A percentile compares a stretch with the other conserved stretches of the same genome.
These are phyloP conservation scores for Ophiocordyceps sinensis DNA, from an alignment of 2,329 filamentous ascomycete genomes.

Conservation along the genomic window DNA sequence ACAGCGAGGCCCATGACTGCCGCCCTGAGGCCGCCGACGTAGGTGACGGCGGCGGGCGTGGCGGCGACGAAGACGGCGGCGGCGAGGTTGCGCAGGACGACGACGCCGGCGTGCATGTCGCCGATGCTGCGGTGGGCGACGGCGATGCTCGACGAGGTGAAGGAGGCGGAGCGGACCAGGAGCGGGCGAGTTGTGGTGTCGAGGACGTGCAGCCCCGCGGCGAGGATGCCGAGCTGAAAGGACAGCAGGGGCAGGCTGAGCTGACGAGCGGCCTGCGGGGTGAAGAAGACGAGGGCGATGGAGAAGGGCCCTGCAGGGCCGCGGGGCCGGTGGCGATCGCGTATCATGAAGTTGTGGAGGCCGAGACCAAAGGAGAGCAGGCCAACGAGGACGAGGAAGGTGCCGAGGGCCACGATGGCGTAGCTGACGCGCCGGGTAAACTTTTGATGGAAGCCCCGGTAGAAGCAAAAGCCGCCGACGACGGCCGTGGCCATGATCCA, in stretches of 20 bases:
- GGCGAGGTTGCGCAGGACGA: slow-evolving; percentile 24
- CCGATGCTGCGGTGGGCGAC: slow-evolving; percentile 28
- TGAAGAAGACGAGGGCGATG: slow-evolving; percentile 10
- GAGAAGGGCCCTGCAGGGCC: slow-evolving; percentile 3
- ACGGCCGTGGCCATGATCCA: slow-evolving; percentile 25
- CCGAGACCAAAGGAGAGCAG: slow-evolving; percentile 29
- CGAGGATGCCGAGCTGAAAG: slow-evolving; percentile 31
- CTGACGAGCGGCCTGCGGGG: slow-evolving; percentile 10
- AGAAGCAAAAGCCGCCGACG: slow-evolving; percentile 18
- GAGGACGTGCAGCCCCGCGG: slow-evolving; percentile 24
- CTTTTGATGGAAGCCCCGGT: slow-evolving; percentile 13
- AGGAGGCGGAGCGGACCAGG: slow-evolving; percentile 31
- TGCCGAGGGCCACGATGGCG: slow-evolving; percentile 20
- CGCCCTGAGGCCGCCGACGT: slow-evolving; percentile 19
- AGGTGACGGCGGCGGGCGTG: slow-evolving; percentile 21
- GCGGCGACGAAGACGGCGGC: slow-evolving; percentile 28
- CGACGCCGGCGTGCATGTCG: slow-evolving; percentile 32
- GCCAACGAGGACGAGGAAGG: slow-evolving; percentile 24
- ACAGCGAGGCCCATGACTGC: slow-evolving; percentile 26
- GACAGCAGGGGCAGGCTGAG: slow-evolving; percentile 25
- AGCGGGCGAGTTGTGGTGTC: slow-evolving; percentile 26
- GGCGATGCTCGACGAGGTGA: slow-evolving; percentile 31
- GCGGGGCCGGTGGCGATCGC: not conserved
- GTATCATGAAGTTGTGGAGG: slow-evolving; percentile 17
- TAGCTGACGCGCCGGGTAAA: slow-evolving; percentile 20